Conservation (phyloP, 345 rosid genomes). For the Brassica incana region DNA sequence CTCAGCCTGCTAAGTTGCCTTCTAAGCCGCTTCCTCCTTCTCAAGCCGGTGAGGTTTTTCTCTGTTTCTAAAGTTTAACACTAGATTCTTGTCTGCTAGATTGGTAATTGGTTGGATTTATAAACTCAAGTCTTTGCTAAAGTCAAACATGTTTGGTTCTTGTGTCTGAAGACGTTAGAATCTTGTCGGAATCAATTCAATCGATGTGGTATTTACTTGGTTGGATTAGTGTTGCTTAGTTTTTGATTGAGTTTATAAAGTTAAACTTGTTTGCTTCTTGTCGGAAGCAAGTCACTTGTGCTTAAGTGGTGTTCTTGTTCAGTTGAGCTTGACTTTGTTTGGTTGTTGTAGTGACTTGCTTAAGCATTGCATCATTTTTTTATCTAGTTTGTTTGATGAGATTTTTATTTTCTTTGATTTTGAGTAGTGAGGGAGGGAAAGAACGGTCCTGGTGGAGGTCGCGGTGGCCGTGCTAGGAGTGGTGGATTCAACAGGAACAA, state of each 20-base stretch:
- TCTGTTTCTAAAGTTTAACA: background rate
- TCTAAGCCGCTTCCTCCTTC: slow-evolving; percentile 75
- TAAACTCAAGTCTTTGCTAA: background rate
- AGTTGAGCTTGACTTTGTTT: background rate
- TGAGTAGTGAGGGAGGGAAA: slow-evolving; percentile 63
- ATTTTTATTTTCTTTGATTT: background rate
- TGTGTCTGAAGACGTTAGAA: background rate
- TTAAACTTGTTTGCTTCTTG: background rate
- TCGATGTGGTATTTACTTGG: background rate
- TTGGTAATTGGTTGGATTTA: background rate
- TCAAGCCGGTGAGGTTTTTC: slow-evolving; percentile 64
- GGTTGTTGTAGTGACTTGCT: background rate
- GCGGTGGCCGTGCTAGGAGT: slow-evolving; percentile 45
- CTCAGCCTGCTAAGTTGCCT: slow-evolving; percentile 60
- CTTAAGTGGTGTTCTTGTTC: background rate
- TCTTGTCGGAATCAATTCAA: background rate
- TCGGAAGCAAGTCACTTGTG: too few relatives aligned
- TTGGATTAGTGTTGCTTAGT: slow-evolving; percentile 6
- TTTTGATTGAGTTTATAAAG: background rate
- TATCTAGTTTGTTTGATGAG: background rate
- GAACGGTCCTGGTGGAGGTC: slow-evolving; percentile 50
- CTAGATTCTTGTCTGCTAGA: background rate
- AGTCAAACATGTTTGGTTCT: background rate
- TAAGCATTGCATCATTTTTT: too few relatives aligned
- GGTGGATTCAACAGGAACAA: slow-evolving; percentile 56